phyloP scores from a whole-genome alignment of 306 rosid genomes.

The Malus orientalis region DNA sequence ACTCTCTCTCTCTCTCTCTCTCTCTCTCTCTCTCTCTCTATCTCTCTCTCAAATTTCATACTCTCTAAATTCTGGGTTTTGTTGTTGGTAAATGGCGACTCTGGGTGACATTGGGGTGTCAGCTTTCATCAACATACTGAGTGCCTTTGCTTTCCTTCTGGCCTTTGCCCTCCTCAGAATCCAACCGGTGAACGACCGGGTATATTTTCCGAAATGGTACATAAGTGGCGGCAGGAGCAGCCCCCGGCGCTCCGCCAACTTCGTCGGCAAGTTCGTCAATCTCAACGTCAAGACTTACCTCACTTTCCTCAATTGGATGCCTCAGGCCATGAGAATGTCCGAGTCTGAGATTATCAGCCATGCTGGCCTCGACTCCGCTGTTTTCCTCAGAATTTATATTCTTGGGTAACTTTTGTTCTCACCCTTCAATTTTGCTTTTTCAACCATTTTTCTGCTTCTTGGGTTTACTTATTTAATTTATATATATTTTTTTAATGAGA shows the following conservation, averaged over 20 bases:
- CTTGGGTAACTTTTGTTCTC: slow-evolving; percentile 50
- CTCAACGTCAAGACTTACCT: slow-evolving; percentile 69
- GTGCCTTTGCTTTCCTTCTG: slow-evolving; percentile 67
- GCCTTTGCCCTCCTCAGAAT: slow-evolving; percentile 85
- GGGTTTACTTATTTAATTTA: neutral
- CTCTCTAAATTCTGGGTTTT: neutral
- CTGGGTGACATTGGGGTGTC: slow-evolving; percentile 86
- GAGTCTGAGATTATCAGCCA: slow-evolving; percentile 74
- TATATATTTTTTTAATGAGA: neutral
- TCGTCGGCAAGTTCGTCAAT: slow-evolving; percentile 76
- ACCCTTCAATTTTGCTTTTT: neutral
- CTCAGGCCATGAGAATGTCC: slow-evolving; percentile 75
- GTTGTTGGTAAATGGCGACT: slow-evolving; percentile 62
- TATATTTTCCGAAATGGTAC: slow-evolving; percentile 90
- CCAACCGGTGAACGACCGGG: slow-evolving; percentile 89
- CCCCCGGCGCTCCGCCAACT: slow-evolving; percentile 59
- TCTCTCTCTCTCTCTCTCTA: too few relatives aligned
- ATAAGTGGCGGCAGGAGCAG: slow-evolving; percentile 58
- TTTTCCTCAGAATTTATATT: slow-evolving; percentile 79
- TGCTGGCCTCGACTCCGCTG: slow-evolving; percentile 98
- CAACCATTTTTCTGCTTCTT: neutral
- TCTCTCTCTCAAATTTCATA: neutral
- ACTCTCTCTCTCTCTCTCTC: too few relatives aligned
- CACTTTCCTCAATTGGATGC: slow-evolving; percentile 93
- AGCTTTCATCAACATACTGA: slow-evolving; percentile 62